Conservation (phyloP, 164 flowering plant genomes). For the Litsea cubeba region DNA sequence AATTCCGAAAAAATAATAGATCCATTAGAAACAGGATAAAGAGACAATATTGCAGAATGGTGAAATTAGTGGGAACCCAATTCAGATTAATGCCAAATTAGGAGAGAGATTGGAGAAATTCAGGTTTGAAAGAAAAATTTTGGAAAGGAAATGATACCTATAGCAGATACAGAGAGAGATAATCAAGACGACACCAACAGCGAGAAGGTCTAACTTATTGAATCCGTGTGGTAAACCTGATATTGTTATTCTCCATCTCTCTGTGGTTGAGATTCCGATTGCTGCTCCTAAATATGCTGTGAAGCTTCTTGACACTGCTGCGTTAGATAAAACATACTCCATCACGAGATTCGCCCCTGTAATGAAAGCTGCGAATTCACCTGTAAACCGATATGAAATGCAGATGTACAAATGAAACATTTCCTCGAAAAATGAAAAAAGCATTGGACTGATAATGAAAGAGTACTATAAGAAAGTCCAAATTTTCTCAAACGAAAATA, state of each 20-base stretch:
- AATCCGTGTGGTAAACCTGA: constrained; percentile 45
- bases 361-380: constrained; percentile 67
- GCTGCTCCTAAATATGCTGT: constrained; percentile 55
- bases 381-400: constrained; percentile 20
- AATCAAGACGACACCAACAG: constrained; percentile 46
- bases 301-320: constrained; percentile 69
- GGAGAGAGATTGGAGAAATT: not conserved
- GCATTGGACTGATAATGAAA: not conserved
- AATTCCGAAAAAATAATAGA: no score
- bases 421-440: not conserved
- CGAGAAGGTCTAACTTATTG: constrained; percentile 54
- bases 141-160: constrained; percentile 31
- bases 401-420: not conserved
- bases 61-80: not conserved
- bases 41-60: not conserved
- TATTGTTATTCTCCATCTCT: constrained; percentile 48
- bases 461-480: no score
- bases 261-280: constrained; percentile 33
- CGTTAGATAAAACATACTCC: constrained; percentile 78
- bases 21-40: no score
- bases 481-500: no score
- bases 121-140: not conserved
- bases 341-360: constrained; percentile 68
- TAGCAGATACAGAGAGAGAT: constrained; percentile 57
- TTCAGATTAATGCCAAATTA: no score